A percentile compares a stretch with the other conserved stretches of the same genome.
Evolutionary conservation across 169 alveolate species (phyloP).

Genomic region (Plasmodium blacklocki): DNA sequence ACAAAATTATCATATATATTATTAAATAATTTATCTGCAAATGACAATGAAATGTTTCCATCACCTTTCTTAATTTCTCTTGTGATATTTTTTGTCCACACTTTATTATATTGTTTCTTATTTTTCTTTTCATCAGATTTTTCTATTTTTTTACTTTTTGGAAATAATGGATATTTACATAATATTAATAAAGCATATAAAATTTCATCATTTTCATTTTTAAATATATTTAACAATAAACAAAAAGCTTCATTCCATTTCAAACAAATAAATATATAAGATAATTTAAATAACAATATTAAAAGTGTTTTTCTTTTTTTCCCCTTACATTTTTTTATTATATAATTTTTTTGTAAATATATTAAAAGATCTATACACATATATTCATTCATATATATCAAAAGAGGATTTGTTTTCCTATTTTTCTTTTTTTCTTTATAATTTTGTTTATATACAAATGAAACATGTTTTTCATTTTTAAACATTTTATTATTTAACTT

Average conservation of each 20-base stretch:
- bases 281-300: constrained; percentile 14
- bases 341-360: constrained; percentile 18
- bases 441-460: too few species aligned
- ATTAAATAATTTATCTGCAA: background rate
- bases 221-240: constrained; percentile 30
- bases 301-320: constrained; percentile 16
- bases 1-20: constrained; percentile 6
- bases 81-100: too few species aligned
- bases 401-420: too few species aligned
- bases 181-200: constrained; percentile 13
- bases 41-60: background rate
- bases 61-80: too few species aligned
- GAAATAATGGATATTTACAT: background rate
- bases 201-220: constrained; percentile 10
- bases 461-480: too few species aligned
- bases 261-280: constrained; percentile 6
- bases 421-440: too few species aligned
- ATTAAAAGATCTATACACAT: constrained; percentile 28
- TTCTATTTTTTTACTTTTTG: background rate
- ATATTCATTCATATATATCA: background rate
- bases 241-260: constrained; percentile 42
- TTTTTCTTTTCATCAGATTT: background rate
- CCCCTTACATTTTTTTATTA: background rate
- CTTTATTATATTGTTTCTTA: too few species aligned
- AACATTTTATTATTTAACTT: too few species aligned